Base-by-base conservation (phyloP, 1,284 basidiomycete species). In the Moesziomyces sp. region DNA sequence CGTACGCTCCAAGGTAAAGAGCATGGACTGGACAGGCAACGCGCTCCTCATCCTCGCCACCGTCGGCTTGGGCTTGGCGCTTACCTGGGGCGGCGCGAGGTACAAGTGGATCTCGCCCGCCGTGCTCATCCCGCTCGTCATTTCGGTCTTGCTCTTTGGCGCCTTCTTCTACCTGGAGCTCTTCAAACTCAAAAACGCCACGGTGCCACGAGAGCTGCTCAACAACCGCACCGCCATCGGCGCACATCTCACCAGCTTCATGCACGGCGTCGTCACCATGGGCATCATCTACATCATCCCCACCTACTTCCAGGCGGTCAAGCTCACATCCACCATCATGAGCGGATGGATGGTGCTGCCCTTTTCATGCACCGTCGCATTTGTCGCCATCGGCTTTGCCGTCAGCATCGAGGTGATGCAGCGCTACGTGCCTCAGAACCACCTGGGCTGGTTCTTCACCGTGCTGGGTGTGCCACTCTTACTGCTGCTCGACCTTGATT, bases 241-340 rank as follows among this genome's bases (percentile, higher is more conserved):
- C 13, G 63, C 63, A 0, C 62, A 72, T 34, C 40, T 67, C 16
- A 67, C 63, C 18, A 43, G 44, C 16, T 63, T 72, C 30, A 46
- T 57, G 23, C 69, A 72, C 46, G 69, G 69, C 16, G 54, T 67
- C 5, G 46, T 72, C 35, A 65, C 64, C 16, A 72, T 72, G 69
- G 69, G 58, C 18, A 65, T 72, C 69, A 72, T 72, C 64, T 72
- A 72, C 21, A 35, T 73, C 21, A 67, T 73, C 10, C 64, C 64
- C 3, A 67, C 64, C 26, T 73, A 73, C 56, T 73, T 73, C 35
- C 69, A 67, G 44, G 69, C 69, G n/a, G 61, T 60, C 24, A 58
- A 57, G 14, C 40, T 64, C 2, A 19, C 51, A 1, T 58, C 55
- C 13, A 60, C 60, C 16, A 66, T 73, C 52, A 67, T 58, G 69